Evolutionary conservation across 2,329 filamentous ascomycete species (phyloP).

Genomic region (Nectriaceae sp.): DNA sequence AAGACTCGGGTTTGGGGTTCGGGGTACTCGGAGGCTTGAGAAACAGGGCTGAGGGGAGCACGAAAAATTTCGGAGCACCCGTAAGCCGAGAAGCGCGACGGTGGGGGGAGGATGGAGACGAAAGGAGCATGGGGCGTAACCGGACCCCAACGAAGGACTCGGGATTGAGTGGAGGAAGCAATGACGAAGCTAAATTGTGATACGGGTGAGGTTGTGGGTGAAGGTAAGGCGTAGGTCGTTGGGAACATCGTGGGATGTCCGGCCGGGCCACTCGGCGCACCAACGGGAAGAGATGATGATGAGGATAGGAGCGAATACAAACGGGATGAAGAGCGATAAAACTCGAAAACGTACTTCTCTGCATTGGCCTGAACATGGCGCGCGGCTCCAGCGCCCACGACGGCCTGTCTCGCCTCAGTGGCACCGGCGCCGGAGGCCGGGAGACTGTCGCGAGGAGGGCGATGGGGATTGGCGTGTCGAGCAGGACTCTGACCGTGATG

Average conservation of each 20-base stretch:
- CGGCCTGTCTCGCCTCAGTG: conserved; percentile 46
- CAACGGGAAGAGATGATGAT: too few relatives aligned
- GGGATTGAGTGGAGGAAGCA: too few relatives aligned
- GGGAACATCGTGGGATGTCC: too few relatives aligned
- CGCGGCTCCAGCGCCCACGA: conserved; percentile 43
- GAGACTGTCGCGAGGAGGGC: conserved; percentile 55
- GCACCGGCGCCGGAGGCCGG: conserved; percentile 53
- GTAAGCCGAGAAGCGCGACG: conserved; percentile 25
- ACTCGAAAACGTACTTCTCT: conserved; percentile 55
- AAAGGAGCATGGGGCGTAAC: too few relatives aligned
- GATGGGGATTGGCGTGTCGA: conserved; percentile 47
- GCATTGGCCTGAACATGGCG: conserved; percentile 49
- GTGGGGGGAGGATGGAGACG: conserved; percentile 18
- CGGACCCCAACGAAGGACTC: too few relatives aligned
- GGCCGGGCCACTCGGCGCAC: conserved; percentile 10
- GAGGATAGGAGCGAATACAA: conserved; percentile 10
- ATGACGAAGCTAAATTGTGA: too few relatives aligned
- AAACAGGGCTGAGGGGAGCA: conserved; percentile 1
- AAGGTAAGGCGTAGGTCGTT: too few relatives aligned
- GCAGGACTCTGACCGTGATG: conserved; percentile 61
- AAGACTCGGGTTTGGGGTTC: conserved; percentile 6
- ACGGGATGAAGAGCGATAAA: conserved; percentile 12
- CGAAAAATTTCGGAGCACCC: conserved; percentile 23
- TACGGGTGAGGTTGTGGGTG: too few relatives aligned
- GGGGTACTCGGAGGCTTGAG: neutral